Percentiles rank a stretch among this genome's conserved stretches.
Conservation (phyloP, 768 basidiomycete species). For the Hemileccinum impolitum region DNA sequence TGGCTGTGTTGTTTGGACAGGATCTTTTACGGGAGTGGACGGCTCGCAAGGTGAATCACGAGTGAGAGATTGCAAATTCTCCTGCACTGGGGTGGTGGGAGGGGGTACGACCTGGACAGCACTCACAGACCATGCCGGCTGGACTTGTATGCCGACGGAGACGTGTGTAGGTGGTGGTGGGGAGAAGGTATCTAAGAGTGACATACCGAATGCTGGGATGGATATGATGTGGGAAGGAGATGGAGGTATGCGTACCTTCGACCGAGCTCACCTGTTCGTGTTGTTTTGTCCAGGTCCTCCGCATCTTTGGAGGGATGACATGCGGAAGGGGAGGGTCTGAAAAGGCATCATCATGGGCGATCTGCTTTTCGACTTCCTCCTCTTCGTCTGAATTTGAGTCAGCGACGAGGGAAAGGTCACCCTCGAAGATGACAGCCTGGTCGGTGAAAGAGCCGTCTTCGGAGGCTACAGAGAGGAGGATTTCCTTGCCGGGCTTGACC, state of each 20-base stretch:
- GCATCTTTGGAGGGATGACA: conserved; percentile 61
- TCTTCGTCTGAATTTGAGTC: conserved; percentile 36
- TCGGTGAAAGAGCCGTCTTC: conserved; percentile 54
- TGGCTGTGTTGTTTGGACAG: conserved; percentile 1
- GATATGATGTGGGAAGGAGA: conserved; percentile 2
- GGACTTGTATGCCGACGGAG: conserved; percentile 47
- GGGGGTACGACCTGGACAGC: conserved; percentile 36
- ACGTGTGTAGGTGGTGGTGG: conserved; percentile 28
- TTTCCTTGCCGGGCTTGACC: conserved; percentile 68
- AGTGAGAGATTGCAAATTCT: background rate
- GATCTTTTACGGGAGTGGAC: conserved; percentile 13
- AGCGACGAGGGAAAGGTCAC: conserved; percentile 34
- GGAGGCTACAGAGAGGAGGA: conserved; percentile 56
- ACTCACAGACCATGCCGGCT: conserved; percentile 34
- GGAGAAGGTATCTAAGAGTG: conserved; percentile 25
- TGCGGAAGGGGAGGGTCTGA: conserved; percentile 32
- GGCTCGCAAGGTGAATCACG: conserved; percentile 5
- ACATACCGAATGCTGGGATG: conserved; percentile 29
- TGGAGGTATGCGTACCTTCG: conserved; percentile 35
- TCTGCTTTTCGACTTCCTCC: conserved; percentile 40
- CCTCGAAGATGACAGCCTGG: conserved; percentile 57
- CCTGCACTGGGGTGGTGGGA: conserved; percentile 15
- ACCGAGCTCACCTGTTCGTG: conserved; percentile 40
- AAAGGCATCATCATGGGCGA: conserved; percentile 40
- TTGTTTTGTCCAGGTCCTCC: conserved; percentile 55